Evolutionary conservation across 1,284 basidiomycete species (phyloP), one percentile per base, ranked within the genome.

Genomic region (Puccinia brachypodii): DNA sequence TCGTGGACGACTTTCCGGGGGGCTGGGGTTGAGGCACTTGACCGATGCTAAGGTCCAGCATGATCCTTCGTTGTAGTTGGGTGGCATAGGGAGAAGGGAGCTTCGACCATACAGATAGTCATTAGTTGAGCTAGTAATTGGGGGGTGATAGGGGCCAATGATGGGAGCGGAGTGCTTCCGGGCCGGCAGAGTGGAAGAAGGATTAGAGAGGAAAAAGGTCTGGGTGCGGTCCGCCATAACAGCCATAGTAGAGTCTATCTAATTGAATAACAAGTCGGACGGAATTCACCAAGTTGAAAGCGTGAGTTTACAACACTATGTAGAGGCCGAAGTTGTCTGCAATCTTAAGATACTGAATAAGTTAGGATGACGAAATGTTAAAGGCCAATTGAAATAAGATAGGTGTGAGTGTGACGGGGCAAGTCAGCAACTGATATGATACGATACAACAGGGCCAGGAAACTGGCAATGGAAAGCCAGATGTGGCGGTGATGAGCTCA

Each of bases 31-130:
- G 36, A 69, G 66, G 42, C 64, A 42, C 42, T 31, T 56, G 16
- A 78, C 14, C 13, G 47, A 53, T 16, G 64, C 47, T 31, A 78
- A 58, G 38, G 44, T 72, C 77, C 77, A 72, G 42, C 31, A 69
- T 31, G 50, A 72, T 25, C 68, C 68, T 62, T 71, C 68, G 44
- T 38, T 11, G 28, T 73, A 72, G 56, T 80, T 80, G 42, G 77
- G 68, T 16, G 77, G 77, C 66, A 80, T 71, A 53, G 77, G 68
- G 25, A 72, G 64, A 28, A 78, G 28, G 66, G 76, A 78, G 19
- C 64, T 36, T 11, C 47, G 76, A 38, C 73, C 73, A 60, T 44
- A 25, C 9, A 40, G 28, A 53, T 58, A 36, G 19, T 2, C 47
- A 40, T 60, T 2, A 14, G 53, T 60, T 60, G 36, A 60, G 33